Percentiles rank a stretch among this genome's conserved stretches.
Evolutionary conservation across 805 yeast species (phyloP).

Genomic region (Candida oleophila): DNA sequence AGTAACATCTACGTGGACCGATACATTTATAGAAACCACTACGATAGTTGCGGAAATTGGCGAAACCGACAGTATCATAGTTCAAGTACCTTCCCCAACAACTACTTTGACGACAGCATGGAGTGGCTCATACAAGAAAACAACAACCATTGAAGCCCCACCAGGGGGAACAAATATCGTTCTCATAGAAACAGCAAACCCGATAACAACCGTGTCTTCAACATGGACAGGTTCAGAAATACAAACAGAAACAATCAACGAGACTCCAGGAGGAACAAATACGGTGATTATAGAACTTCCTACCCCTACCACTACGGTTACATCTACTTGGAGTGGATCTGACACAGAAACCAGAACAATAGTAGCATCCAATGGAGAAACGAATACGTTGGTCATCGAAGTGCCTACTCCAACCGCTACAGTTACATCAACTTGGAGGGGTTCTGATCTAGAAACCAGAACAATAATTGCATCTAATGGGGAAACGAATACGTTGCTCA

Average conservation of each 20-base stretch:
- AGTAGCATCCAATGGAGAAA: constrained; percentile 1
- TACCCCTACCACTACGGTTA: constrained; percentile 42
- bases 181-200: constrained; percentile 14
- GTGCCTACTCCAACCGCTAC: constrained; percentile 17
- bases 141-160: constrained; percentile 8
- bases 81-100: constrained; percentile 10
- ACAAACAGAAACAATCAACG: constrained; percentile 10
- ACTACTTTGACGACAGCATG: constrained; percentile 13
- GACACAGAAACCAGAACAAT: not conserved
- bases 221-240: constrained; percentile 9
- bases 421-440: not conserved
- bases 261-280: constrained; percentile 11
- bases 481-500: not conserved
- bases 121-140: constrained; percentile 6
- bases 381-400: constrained; percentile 9
- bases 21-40: constrained; percentile 7
- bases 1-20: constrained; percentile 15
- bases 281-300: constrained; percentile 14
- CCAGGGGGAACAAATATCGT: constrained; percentile 14
- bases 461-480: not conserved
- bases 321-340: constrained; percentile 27
- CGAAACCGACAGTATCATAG: constrained; percentile 8
- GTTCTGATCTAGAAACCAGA: constrained; percentile 6
- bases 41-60: constrained; percentile 4
- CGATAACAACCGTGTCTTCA: constrained; percentile 1